Base-by-base conservation (phyloP, 1,139 yeast genomes). In the Yamadazyma friedrichii region DNA sequence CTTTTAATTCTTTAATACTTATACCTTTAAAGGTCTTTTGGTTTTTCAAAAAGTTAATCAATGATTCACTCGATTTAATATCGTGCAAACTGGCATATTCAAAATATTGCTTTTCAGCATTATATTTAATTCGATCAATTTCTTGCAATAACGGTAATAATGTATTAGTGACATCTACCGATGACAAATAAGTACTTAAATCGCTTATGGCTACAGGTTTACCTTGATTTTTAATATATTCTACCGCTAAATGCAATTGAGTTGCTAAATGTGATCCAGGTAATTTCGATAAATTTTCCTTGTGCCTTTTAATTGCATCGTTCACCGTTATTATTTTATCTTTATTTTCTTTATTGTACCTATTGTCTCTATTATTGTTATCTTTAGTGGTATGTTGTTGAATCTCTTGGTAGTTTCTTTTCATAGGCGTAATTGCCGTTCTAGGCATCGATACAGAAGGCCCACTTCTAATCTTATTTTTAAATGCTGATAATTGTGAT, bases 21-120 rank as follows among this genome's bases (percentile, higher is more conserved):
- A 86, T 76, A 2, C 98, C 98, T 56, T 83, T 88, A 60, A 88
- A 89, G 2, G 96, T 88, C 1, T 87, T 83, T 63, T 89, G 97
- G 17, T 82, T 73, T 53, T 91, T 76, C 45, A 94, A 70, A 51
- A 84, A 85, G 45, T 80, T 74, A 42, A 94, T 61, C 47, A 94
- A 69, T 49, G 88, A 96, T 43, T 82, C 87, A 3, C 84, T 85
- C 3, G 85, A 78, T 52, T 88, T 82, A 43, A 94, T 91, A 57
- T 91, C 91, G 62, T 88, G 95, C 41, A 88, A 74, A 4, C 98
- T 88, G 34, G 88, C 84, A 56, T 93, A 94, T 56, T 88, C 93
- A 41, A 89, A 76, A 0, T 96, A 84, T 42, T 79, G 69, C 29
- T 70, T 71, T 24, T 67, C 69, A 1, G 80, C 66, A 53, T 84